Conservation (phyloP, 345 rosid genomes). For the Gossypium stocksii region DNA sequence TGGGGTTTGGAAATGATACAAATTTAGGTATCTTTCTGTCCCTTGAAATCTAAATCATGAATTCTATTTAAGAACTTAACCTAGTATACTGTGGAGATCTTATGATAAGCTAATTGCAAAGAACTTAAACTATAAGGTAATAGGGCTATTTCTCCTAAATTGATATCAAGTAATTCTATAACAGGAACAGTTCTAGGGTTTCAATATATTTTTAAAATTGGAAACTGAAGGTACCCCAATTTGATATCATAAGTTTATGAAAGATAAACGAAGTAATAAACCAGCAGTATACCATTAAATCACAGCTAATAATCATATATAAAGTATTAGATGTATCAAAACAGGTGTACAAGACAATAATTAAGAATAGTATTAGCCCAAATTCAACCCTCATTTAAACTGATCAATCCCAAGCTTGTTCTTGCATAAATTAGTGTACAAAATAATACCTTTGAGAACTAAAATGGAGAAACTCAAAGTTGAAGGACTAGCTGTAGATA, state of each 20-base stretch:
- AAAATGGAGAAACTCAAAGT: neutral
- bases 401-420: neutral
- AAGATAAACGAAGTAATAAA: neutral
- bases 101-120: neutral
- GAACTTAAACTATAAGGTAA: neutral
- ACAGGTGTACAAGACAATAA: neutral
- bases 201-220: neutral
- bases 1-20: neutral
- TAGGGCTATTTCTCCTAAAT: too few species aligned
- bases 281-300: neutral
- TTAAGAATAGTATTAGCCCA: neutral
- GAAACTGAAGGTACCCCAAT: neutral
- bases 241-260: neutral
- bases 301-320: neutral
- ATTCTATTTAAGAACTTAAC: neutral
- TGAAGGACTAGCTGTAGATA: neutral
- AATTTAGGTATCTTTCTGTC: constrained; percentile 11
- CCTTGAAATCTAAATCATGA: neutral
- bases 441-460: neutral
- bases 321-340: too few species aligned
- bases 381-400: neutral
- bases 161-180: neutral
- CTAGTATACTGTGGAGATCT: neutral
- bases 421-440: neutral
- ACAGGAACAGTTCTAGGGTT: neutral